Evolutionary conservation across 306 rosid genomes (phyloP).

Genomic region (Cucurbita ficifolia): DNA sequence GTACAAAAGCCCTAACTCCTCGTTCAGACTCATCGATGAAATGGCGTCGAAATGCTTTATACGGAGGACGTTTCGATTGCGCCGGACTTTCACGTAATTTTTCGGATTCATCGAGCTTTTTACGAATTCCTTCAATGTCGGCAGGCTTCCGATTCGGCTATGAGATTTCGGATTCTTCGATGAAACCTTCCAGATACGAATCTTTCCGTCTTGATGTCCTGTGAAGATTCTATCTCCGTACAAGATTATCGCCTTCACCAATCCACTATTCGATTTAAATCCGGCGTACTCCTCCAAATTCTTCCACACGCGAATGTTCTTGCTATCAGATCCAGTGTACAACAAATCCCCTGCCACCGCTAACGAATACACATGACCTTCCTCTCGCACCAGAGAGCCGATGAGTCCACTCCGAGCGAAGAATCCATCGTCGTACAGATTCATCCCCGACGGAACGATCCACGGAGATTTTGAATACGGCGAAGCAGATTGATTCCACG

Average conservation of each 20-base stretch:
- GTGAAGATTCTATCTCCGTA: conserved; percentile 52
- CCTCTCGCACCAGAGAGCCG: conserved; percentile 63
- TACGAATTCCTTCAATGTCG: conserved; percentile 44
- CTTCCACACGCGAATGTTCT: conserved; percentile 86
- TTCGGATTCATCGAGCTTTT: conserved; percentile 67
- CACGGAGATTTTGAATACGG: conserved; percentile 68
- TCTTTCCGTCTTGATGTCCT: conserved; percentile 93
- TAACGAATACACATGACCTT: conserved; percentile 73
- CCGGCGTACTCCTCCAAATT: conserved; percentile 56
- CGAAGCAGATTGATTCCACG: conserved; percentile 44
- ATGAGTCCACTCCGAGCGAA: conserved; percentile 29
- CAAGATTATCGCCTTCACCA: conserved; percentile 59
- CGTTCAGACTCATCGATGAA: conserved; percentile 53
- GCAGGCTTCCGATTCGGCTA: conserved; percentile 59
- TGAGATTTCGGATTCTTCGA: conserved; percentile 16
- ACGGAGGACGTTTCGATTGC: conserved; percentile 38
- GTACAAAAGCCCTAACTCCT: conserved; percentile 48
- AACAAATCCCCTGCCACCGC: conserved; percentile 53
- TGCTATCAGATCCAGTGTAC: conserved; percentile 87
- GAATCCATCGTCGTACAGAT: neutral
- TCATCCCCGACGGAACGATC: conserved; percentile 18
- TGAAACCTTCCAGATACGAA: conserved; percentile 63
- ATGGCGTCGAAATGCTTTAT: conserved; percentile 73
- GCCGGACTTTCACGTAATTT: conserved; percentile 60
- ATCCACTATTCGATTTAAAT: conserved; percentile 65